Evolutionary conservation across 495 filamentous ascomycete genomes (phyloP), one percentile per base, ranked within the genome.

Genomic region (Filosporella fistucella): DNA sequence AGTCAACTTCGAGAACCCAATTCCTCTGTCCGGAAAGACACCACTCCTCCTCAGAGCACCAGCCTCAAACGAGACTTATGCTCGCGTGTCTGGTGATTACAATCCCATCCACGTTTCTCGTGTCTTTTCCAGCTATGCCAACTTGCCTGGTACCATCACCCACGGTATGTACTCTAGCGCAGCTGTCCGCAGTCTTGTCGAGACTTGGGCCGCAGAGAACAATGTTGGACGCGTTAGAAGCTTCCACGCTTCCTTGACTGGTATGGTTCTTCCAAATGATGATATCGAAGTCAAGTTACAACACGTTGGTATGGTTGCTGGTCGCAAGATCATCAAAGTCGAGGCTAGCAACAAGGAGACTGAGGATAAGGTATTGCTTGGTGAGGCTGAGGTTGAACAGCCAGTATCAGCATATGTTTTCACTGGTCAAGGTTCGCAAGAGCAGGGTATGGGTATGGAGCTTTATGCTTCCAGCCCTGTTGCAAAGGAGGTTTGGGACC

Each of bases 401-500:
- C 94, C 94, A n/a, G 87, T 91, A 17, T 91, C 91, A 17, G 80
- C 91, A 6, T 99, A 99, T 56, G 89, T 99, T 52, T 99, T 99
- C 69, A 99, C 93, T 41, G 93, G 93, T 28, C 93, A 99, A 64
- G 93, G 93, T 39, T 94, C 88, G 26, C 93, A 99, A 65, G 93
- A 97, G 65, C 94, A 97, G 63, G 93, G 93, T 40, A 99, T 99
- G 93, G 93, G 93, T 68, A 99, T 99, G 93, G 93, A 96, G 64
- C 78, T 99, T 28, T 99, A 99, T 59, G 84, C 69, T 48, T 91
- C 82, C 70, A 96, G 91, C 60, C 74, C 82, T 2, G 93, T 99
- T 26, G 93, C 93, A 38, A 88, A 86, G 68, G 91, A 96, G 62
- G 94, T 99, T 23, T 99, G 93, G 93, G 91, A 99, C 63, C 82